These are phyloP conservation scores for Sclerotinia subarctica DNA, from an alignment of 2,329 filamentous ascomycete genomes.

Conservation along the genomic window DNA sequence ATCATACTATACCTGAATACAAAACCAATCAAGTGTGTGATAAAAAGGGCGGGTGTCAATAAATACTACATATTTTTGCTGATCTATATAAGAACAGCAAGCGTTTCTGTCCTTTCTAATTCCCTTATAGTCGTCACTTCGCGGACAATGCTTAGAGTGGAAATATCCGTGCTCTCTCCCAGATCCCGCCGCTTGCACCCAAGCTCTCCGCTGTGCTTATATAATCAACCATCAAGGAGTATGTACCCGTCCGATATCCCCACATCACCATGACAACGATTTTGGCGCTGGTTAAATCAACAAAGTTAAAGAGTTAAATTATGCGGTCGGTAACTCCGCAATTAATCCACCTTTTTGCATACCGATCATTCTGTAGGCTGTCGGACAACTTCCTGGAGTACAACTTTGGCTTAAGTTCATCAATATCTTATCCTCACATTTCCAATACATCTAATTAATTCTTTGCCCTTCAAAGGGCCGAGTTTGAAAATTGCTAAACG, in stretches of 20 bases:
- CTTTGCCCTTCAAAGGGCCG: slow-evolving; percentile 16
- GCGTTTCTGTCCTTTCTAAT: neutral
- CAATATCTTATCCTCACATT: neutral
- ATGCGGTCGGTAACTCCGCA: slow-evolving; percentile 9
- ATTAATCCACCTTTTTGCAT: slow-evolving; percentile 20
- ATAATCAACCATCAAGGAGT: neutral
- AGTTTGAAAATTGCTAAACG: neutral
- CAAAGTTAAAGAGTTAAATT: neutral
- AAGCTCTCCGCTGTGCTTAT: neutral
- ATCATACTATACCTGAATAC: neutral
- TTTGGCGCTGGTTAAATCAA: slow-evolving; percentile 7
- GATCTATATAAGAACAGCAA: too few species aligned
- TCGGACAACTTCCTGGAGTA: slow-evolving; percentile 4
- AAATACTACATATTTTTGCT: neutral
- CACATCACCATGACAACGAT: slow-evolving; percentile 10
- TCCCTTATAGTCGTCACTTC: neutral
- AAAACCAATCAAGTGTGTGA: neutral
- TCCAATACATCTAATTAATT: neutral
- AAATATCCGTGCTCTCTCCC: neutral
- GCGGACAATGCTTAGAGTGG: neutral
- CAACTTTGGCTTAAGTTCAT: slow-evolving; percentile 2
- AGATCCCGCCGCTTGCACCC: neutral
- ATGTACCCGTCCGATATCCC: neutral
- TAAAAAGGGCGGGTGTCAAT: neutral
- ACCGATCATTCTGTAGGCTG: slow-evolving; percentile 8